Base-by-base conservation (phyloP, 768 basidiomycete species). In the Sporobolomyces phaffii region DNA sequence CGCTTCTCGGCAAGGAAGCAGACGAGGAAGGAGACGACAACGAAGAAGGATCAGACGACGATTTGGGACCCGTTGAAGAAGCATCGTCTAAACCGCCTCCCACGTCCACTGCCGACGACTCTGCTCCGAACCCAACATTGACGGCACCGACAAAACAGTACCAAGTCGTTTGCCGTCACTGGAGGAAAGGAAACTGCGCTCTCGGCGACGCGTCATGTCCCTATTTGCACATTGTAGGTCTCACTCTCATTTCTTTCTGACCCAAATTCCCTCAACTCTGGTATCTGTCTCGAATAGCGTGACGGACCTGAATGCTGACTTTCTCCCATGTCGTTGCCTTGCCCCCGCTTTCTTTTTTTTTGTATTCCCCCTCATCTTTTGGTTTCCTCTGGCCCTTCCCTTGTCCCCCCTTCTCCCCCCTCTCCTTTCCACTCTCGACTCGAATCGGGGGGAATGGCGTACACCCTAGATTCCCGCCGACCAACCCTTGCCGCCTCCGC, bases 81-180 rank as follows among this genome's bases (percentile, higher is more conserved):
- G 2, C 3, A 22, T 44, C 56, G 4, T 44, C 56, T 28, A 58
- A 58, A 33, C 56, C 28, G 17, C 5, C 29, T 20, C 34, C 29
- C 17, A 17, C 31, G 5, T 7, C 11, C 31, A 17, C 10, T 7
- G 31, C 50, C 33, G 38, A 51, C 17, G 50, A 51, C 44, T 20
- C 29, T 14, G 36, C 38, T 24, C 2, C 34, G n/a, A 22, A 40
- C 15, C 15, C 54, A 7, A 29, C n/a, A 22, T 5, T 40, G 18
- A 11, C 40, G n/a, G n/a, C n/a, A n/a, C n/a, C n/a, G n/a, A 24
- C 5, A 28, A 66, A 66, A 36, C 49, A 33, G 11, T 66, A 54
- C 41, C 61, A 68, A 52, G 66, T 72, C 24, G 66, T 68, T 0
- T 68, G 65, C 38, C 59, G 60, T 24, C 63, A 72, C 13, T 72